Percentiles rank a stretch among this genome's conserved stretches.
Conservation (phyloP, 768 basidiomycete species). For the Suillus americanus region DNA sequence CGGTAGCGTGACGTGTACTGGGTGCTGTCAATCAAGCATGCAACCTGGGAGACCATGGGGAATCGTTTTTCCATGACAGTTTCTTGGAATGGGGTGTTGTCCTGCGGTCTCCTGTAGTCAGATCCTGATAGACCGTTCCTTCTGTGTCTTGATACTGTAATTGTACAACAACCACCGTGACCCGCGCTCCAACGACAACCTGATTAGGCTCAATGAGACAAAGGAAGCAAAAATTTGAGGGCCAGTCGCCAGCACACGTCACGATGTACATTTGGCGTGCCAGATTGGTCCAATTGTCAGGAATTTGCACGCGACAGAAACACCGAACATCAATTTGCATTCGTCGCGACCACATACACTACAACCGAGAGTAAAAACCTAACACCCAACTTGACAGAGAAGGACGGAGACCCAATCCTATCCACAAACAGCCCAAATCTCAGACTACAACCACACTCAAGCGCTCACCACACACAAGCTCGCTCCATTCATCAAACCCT, state of each 20-base stretch:
- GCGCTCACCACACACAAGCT: conserved; percentile 46
- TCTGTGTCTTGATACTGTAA: too few relatives aligned
- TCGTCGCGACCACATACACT: conserved; percentile 6
- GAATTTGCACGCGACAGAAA: neutral
- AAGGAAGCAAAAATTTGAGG: too few relatives aligned
- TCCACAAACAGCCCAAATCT: conserved; percentile 8
- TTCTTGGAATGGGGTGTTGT: neutral
- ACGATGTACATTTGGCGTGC: neutral
- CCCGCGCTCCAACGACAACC: too few relatives aligned
- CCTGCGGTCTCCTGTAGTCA: too few relatives aligned
- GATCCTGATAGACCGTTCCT: neutral
- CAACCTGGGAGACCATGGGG: neutral
- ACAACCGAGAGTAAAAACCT: neutral
- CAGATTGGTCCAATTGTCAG: neutral
- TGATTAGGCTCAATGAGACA: too few relatives aligned
- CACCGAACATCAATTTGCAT: conserved; percentile 12
- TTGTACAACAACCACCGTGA: too few relatives aligned
- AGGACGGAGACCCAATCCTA: conserved; percentile 3
- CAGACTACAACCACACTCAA: conserved; percentile 18
- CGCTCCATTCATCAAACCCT: conserved; percentile 44
- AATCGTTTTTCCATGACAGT: neutral
- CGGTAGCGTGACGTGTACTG: neutral
- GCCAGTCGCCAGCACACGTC: neutral
- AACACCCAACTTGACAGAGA: neutral
- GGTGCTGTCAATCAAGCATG: neutral